Conservation (phyloP, 129 eudicot genomes). For the Scalesia atractyloides region DNA sequence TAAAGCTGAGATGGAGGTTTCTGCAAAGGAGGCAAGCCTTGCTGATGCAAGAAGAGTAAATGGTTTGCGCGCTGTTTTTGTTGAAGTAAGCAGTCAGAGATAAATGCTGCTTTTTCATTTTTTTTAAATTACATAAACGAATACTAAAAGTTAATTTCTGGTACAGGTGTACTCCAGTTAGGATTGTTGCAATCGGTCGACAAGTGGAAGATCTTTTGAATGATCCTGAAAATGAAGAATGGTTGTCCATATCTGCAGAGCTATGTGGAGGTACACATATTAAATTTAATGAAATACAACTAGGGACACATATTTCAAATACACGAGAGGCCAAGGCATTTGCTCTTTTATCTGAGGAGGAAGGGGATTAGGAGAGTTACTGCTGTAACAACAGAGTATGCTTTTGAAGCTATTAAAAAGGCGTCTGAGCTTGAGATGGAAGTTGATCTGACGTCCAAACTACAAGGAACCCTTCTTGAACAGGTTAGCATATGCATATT, state of each 20-base stretch:
- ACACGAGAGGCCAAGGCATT: constrained; percentile 87
- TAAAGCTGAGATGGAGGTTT: constrained; percentile 75
- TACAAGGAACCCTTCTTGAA: constrained; percentile 72
- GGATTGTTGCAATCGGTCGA: too few relatives aligned
- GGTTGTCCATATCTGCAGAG: too few relatives aligned
- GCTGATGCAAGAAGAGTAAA: constrained; percentile 76
- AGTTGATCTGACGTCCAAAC: constrained; percentile 64
- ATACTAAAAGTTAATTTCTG: too few relatives aligned
- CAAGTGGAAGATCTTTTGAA: too few relatives aligned
- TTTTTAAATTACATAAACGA: too few relatives aligned
- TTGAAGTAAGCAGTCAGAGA: constrained; percentile 56
- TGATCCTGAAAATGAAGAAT: too few relatives aligned
- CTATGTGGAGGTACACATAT: too few relatives aligned
- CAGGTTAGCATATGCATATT: constrained; percentile 46
- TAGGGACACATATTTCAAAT: constrained; percentile 91
- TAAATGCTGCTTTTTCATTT: background rate
- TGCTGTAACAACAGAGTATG: constrained; percentile 76
- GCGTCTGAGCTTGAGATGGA: constrained; percentile 74
- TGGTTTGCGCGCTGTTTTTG: constrained; percentile 97
- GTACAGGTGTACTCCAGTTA: too few relatives aligned
- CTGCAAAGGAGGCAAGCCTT: constrained; percentile 76
- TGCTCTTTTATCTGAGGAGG: constrained; percentile 93
- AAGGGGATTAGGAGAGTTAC: constrained; percentile 96
- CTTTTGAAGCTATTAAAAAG: constrained; percentile 62
- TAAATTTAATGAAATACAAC: too few relatives aligned